Conservation (phyloP, 2,329 filamentous ascomycete genomes). For the Sarocladium oryzae region DNA sequence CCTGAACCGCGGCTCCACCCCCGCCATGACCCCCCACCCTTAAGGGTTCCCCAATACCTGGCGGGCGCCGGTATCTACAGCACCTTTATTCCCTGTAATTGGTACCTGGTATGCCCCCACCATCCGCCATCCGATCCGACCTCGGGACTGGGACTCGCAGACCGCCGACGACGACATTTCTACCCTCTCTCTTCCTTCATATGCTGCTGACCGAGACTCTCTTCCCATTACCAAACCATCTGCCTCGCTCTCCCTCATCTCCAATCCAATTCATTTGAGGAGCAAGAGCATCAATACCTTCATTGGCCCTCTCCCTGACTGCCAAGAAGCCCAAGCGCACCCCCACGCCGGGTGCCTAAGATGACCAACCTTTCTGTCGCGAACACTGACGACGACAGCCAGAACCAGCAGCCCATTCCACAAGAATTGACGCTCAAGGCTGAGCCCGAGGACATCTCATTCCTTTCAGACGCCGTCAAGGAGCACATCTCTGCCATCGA, state of each 20-base stretch:
- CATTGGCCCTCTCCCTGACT: too few relatives aligned
- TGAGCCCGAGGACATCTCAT: neutral
- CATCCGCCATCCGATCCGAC: conserved; percentile 1
- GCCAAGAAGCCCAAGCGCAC: too few relatives aligned
- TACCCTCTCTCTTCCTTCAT: too few relatives aligned
- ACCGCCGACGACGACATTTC: neutral
- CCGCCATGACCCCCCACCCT: neutral
- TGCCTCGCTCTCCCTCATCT: too few relatives aligned
- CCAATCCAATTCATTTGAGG: too few relatives aligned
- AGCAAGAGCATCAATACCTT: too few relatives aligned
- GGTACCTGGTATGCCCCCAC: too few relatives aligned
- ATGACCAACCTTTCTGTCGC: neutral
- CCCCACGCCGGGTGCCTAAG: conserved; percentile 2
- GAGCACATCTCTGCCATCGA: conserved; percentile 10
- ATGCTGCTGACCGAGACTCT: neutral
- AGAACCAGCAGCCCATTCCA: neutral
- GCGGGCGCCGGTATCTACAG: too few relatives aligned
- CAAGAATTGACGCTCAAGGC: neutral
- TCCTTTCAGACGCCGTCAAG: neutral
- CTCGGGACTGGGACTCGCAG: too few relatives aligned
- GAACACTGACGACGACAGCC: neutral
- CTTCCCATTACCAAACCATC: neutral
- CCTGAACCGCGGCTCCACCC: neutral
- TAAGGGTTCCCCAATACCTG: too few relatives aligned
- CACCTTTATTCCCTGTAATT: too few relatives aligned